These are phyloP conservation scores for Neurospora sp. DNA, from an alignment of 495 filamentous ascomycete species.

Conservation along the genomic window DNA sequence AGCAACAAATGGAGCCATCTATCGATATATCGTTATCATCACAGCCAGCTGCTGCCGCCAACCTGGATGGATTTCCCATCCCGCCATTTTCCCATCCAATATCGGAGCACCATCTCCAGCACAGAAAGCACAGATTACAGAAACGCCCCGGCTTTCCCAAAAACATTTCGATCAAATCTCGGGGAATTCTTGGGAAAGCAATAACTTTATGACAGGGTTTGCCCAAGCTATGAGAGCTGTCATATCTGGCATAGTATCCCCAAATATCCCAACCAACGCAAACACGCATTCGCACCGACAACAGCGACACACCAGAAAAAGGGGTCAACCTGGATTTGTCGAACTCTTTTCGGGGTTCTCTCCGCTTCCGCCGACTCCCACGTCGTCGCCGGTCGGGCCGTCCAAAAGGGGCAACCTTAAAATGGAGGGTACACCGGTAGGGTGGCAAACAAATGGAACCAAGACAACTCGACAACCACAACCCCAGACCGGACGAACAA, in stretches of 20 bases:
- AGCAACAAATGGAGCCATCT: not conserved
- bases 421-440: not conserved
- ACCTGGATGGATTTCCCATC: not conserved
- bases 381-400: not conserved
- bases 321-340: not conserved
- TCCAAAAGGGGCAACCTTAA: not conserved
- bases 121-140: not conserved
- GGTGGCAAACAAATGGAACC: not conserved
- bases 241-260: not conserved
- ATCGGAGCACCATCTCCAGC: not conserved
- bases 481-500: not conserved
- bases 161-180: not conserved
- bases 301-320: not conserved
- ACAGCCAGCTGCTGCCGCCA: not conserved
- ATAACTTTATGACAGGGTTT: not conserved
- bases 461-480: not conserved
- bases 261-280: not conserved
- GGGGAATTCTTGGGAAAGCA: not conserved
- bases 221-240: not conserved
- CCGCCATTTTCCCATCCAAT: not conserved
- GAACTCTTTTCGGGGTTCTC: not conserved
- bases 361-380: not conserved
- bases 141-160: not conserved
- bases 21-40: not conserved
- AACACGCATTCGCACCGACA: not conserved